These are phyloP conservation scores for Cordyceps pruinosa DNA, from an alignment of 2,329 filamentous ascomycete species.

Conservation along the genomic window DNA sequence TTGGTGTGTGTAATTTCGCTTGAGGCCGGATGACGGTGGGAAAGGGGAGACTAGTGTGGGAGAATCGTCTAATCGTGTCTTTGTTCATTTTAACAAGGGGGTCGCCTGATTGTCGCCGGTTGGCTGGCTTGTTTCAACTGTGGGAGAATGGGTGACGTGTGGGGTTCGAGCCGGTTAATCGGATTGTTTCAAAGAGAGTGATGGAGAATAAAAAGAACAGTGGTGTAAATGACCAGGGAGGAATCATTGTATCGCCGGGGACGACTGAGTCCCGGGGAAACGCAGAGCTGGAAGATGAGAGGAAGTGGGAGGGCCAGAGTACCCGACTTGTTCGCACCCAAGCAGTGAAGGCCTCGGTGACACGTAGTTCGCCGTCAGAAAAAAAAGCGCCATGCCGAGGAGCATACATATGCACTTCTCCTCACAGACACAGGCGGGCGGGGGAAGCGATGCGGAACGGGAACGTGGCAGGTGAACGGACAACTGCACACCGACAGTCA, in stretches of 20 bases:
- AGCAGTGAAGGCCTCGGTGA: not conserved
- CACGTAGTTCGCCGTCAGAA: not conserved
- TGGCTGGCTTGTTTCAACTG: conserved; percentile 2
- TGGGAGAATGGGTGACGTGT: not conserved
- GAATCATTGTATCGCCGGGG: too few relatives aligned
- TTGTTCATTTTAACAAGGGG: conserved; percentile 7
- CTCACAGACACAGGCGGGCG: not conserved
- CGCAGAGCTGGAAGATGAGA: not conserved
- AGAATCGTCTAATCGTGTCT: not conserved
- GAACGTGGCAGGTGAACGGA: not conserved
- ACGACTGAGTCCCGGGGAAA: not conserved
- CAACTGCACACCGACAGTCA: not conserved
- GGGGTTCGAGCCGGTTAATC: not conserved
- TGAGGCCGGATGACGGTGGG: not conserved
- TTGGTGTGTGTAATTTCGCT: not conserved
- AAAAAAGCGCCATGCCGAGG: not conserved
- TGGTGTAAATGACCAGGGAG: not conserved
- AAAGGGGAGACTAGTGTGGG: conserved; percentile 1
- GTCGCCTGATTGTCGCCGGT: not conserved
- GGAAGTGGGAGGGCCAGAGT: not conserved
- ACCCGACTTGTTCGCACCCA: not conserved
- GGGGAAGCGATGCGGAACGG: not conserved
- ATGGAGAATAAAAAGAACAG: not conserved
- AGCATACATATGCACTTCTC: not conserved
- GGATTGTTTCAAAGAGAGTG: not conserved